A percentile compares a stretch with the other conserved stretches of the same genome.
Conservation (phyloP, 129 eudicot genomes). For the Tanacetum coccineum region DNA sequence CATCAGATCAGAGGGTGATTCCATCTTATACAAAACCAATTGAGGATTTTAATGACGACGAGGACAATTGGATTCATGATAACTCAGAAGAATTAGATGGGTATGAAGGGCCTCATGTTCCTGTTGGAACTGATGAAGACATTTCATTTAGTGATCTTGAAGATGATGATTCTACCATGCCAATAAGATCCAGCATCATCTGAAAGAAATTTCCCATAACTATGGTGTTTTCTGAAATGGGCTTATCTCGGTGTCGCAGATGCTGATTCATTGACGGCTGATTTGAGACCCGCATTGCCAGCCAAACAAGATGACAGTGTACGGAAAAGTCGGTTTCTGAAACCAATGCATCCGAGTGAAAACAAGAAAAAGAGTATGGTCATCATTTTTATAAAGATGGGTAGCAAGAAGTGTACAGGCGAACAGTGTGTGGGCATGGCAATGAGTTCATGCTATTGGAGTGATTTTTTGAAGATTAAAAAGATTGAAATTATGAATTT, state of each 20-base stretch:
- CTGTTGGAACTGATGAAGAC: slow-evolving; percentile 60
- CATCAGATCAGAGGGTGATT: slow-evolving; percentile 30
- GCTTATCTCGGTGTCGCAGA: slow-evolving; percentile 15
- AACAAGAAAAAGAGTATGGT: background rate
- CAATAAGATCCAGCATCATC: slow-evolving; percentile 42
- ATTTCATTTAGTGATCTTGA: slow-evolving; percentile 94
- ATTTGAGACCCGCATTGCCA: background rate
- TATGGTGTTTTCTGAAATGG: slow-evolving; percentile 10
- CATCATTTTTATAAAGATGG: slow-evolving; percentile 14
- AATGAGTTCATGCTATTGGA: slow-evolving; percentile 16
- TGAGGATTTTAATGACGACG: slow-evolving; percentile 48
- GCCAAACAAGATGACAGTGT: slow-evolving; percentile 6
- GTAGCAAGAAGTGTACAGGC: slow-evolving; percentile 28
- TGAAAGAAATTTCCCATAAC: slow-evolving; percentile 3
- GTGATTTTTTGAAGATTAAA: slow-evolving; percentile 25
- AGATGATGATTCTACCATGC: slow-evolving; percentile 53
- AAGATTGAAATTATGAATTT: background rate
- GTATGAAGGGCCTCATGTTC: slow-evolving; percentile 38
- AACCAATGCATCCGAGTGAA: background rate
- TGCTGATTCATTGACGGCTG: slow-evolving; percentile 4
- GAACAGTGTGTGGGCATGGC: slow-evolving; percentile 6
- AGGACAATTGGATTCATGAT: slow-evolving; percentile 71
- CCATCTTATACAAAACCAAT: slow-evolving; percentile 28
- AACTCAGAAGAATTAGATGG: slow-evolving; percentile 65
- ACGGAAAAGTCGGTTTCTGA: background rate